phyloP scores from a whole-genome alignment of 148 eudicot genomes.

The Agrostemma githago region DNA sequence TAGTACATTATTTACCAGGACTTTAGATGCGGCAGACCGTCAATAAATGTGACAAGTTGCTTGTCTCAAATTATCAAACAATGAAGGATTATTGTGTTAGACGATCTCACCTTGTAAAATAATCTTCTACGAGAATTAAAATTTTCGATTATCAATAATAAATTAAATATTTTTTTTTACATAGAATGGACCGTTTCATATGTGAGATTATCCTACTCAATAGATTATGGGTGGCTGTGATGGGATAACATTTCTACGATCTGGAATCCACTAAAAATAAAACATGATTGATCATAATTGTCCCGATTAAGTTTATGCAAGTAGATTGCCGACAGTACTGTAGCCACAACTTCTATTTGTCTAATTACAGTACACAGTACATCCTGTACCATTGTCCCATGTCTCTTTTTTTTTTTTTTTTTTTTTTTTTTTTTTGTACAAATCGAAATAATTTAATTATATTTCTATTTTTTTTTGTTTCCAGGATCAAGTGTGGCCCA shows the following conservation, averaged over 20 bases:
- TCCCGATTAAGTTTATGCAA: not conserved
- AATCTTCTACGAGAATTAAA: too few relatives aligned
- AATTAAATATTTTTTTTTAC: too few relatives aligned
- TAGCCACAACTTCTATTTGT: not conserved
- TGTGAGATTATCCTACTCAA: too few relatives aligned
- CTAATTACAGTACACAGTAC: not conserved
- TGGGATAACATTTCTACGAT: not conserved
- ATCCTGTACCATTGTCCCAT: not conserved
- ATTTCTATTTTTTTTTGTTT: not conserved
- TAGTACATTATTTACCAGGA: too few relatives aligned
- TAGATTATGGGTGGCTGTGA: too few relatives aligned
- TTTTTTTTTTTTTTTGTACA: not conserved
- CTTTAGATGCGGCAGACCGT: too few relatives aligned
- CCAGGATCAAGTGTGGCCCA: slow-evolving; percentile 46
- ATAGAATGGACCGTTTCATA: too few relatives aligned
- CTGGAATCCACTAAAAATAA: not conserved
- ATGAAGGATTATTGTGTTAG: too few relatives aligned
- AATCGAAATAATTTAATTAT: too few relatives aligned
- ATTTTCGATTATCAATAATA: too few relatives aligned
- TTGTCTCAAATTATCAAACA: not conserved
- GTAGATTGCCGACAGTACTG: not conserved
- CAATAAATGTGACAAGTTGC: not conserved
- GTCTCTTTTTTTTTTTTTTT: not conserved
- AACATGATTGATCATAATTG: too few relatives aligned
- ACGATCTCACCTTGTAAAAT: too few relatives aligned